Evolutionary conservation across 495 filamentous ascomycete genomes (phyloP), one percentile per base, ranked within the genome.

Genomic region (Penicillium samsonianum): DNA sequence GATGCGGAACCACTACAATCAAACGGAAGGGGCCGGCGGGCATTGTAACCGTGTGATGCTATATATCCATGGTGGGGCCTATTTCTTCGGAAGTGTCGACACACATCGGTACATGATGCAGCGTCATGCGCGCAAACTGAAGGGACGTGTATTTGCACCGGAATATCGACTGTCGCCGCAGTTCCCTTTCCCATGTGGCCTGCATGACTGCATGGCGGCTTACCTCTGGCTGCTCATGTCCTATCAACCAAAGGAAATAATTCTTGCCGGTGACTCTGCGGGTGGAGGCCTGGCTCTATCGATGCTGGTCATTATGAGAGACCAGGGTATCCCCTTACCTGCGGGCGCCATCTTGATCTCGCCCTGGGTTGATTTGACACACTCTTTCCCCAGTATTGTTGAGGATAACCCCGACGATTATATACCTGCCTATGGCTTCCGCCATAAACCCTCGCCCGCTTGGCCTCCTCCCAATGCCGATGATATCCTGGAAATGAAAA

Each of bases 91-190:
- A 1, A 95, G 90, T 64, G 84, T 96, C 22, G 92, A 97, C 65
- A 91, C 93, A 67, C 93, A 98, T 77, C 86, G 93, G 20, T 96
- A 96, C 72, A 92, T 96, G 77, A 84, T 98, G 78, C 93, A 98
- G 73, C 80, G 93, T 40, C 91, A 97, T 82, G 93, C 93, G 51
- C 82, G 94, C 54, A 97, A 97, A 75, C 75, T 98, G 52, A 90
- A 91, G 67, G 93, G 91, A 25, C 81, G 90, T 46, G 89, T 96
- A 16, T 83, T 97, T 74, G 91, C 93, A 35, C 93, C 92, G 28
- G 74, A 87, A 59, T 98, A 97, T 72, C 84, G 93, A 26, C 80
- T 98, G 35, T 86, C 93, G 3, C 93, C 93, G 5, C 94, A 98
- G 71, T 98, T 90, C 57, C 93, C 93, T 1, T 98, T 98, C 62